These are phyloP conservation scores for Aspergillus taichungensis DNA, from an alignment of 495 filamentous ascomycete species.

Conservation along the genomic window DNA sequence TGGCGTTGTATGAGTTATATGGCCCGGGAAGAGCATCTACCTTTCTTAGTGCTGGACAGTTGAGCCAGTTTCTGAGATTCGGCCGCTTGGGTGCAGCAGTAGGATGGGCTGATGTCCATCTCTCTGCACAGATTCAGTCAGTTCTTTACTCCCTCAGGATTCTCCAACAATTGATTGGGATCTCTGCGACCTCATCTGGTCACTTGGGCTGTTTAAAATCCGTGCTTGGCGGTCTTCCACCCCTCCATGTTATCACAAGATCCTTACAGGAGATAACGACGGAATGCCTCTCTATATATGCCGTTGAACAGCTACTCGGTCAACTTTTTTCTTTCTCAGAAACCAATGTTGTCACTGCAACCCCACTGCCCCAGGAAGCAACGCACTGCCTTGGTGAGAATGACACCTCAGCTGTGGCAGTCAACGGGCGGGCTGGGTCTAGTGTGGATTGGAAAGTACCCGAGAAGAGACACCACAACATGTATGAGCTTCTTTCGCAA, in stretches of 20 bases:
- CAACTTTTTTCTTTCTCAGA: constrained; percentile 4
- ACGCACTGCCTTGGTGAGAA: not conserved
- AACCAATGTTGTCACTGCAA: not conserved
- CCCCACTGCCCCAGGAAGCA: not conserved
- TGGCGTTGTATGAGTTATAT: constrained; percentile 27
- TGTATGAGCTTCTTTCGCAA: constrained; percentile 5
- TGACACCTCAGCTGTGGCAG: no score
- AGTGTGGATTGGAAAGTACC: not conserved
- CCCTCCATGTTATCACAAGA: constrained; percentile 24
- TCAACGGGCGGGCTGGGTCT: no score
- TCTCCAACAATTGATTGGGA: constrained; percentile 43
- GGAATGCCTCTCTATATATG: constrained; percentile 5
- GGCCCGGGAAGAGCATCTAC: constrained; percentile 1
- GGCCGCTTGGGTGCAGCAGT: constrained; percentile 18
- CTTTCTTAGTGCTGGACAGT: constrained; percentile 4
- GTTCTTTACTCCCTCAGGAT: constrained; percentile 60
- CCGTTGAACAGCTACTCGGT: constrained; percentile 6
- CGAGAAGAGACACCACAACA: not conserved
- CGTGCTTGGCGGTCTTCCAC: constrained; percentile 19
- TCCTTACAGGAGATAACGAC: constrained; percentile 13
- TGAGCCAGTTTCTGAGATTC: constrained; percentile 17
- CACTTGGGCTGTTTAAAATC: constrained; percentile 1
- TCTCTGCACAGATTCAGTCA: constrained; percentile 53
- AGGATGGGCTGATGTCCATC: constrained; percentile 55
- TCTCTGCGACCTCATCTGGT: constrained; percentile 5